Evolutionary conservation across 306 rosid species (phyloP), one percentile per base, ranked within the genome.

Genomic region (Purshia tridentata): DNA sequence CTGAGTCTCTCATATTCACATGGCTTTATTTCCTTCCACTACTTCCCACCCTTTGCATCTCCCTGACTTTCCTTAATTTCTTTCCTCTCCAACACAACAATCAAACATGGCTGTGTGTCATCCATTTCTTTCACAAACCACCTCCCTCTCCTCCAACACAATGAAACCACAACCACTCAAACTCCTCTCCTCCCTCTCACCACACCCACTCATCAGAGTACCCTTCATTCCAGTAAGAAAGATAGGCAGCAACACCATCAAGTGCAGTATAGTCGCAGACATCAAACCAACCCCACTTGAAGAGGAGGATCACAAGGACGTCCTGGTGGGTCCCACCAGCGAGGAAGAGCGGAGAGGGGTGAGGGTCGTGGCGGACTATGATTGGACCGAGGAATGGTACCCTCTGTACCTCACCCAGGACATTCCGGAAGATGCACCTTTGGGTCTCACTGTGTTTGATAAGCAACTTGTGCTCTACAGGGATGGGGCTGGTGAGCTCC

Each of bases 321-420:
- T 88, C 48, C 72, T 87, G 3, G 67, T 88, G 51, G 88, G 80
- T 58, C 84, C 92, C 61, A 65, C 88, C 6, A 71, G 63, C 8
- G 92, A 85, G 44, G 91, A 82, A 65, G 86, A 90, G 73, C 50
- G 76, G 5, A 81, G 73, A 54, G 83, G 77, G 60, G 80, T 67
- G 8, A 78, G 76, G 74, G 50, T 37, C 16, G 78, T 77, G 79
- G 97, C 76, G 42, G 91, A 88, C 5, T 94, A 94, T 61, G 84
- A 89, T 14, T 94, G 99, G 99, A 87, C 87, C 1, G 81, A 91
- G 71, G 99, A 94, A 77, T 94, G 99, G 99, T 94, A 94, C 78
- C 99, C 99, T 5, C 62, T 94, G 75, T 94, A 94, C 69, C 85
- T 94, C 46, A 75, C 97, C 23, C 46, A 72, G 84, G 74, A 88